Conservation (phyloP, 257 asterid species). For the Vinca minor region DNA sequence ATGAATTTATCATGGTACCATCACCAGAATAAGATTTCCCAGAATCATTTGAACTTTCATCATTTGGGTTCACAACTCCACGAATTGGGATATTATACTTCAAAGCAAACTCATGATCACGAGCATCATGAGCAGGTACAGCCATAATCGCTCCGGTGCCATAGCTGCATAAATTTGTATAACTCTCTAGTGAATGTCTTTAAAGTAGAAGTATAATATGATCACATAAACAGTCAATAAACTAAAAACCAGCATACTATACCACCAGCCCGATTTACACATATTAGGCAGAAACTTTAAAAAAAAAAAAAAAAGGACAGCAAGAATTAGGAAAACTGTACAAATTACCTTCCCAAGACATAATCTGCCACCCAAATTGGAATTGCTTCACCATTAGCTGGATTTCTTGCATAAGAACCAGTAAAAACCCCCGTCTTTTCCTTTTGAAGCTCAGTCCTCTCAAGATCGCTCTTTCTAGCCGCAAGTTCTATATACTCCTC, state of each 20-base stretch:
- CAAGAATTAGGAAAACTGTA: slow-evolving; percentile 10
- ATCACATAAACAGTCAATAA: background rate
- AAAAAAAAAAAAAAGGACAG: slow-evolving; percentile 11
- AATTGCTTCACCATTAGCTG: slow-evolving; percentile 67
- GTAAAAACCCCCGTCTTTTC: slow-evolving; percentile 88
- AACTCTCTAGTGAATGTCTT: slow-evolving; percentile 11
- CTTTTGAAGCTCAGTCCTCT: slow-evolving; percentile 96
- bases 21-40: slow-evolving; percentile 69
- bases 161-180: slow-evolving; percentile 51
- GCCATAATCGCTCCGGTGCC: slow-evolving; percentile 99
- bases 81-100: slow-evolving; percentile 65
- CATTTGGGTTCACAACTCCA: slow-evolving; percentile 71
- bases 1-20: slow-evolving; percentile 79
- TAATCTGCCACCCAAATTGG: slow-evolving; percentile 98
- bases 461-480: slow-evolving; percentile 89
- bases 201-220: background rate
- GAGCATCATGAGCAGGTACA: slow-evolving; percentile 96
- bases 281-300: slow-evolving; percentile 8
- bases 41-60: slow-evolving; percentile 34
- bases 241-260: slow-evolving; percentile 9
- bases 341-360: slow-evolving; percentile 83
- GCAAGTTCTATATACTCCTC: slow-evolving; percentile 83
- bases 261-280: background rate
- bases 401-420: slow-evolving; percentile 90
- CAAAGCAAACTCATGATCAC: slow-evolving; percentile 89